Base-by-base conservation (phyloP, 139 green algal species). In the Picocystis salinarum region DNA sequence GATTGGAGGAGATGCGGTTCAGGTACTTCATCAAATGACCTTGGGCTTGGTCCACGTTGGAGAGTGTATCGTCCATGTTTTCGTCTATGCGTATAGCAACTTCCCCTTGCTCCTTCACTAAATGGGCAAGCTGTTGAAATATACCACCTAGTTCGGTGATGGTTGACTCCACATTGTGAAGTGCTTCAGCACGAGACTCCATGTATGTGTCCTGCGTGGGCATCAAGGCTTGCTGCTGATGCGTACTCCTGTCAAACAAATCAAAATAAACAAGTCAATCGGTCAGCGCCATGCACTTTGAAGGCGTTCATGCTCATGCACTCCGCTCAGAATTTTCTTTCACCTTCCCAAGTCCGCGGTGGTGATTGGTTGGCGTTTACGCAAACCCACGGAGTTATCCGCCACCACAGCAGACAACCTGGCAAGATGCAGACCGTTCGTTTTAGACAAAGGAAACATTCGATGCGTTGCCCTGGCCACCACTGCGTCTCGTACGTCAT, bases 101-200 rank as follows among this genome's bases (percentile, higher is more conserved):
- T 63, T 95, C 85, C 9, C 85, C 85, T 50, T 92, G 82, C 45
- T 81, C 58, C 34, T 28, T 28, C 39, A 94, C 87, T 75, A 98
- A 87, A 29, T 86, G 75, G 3, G 81, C 76, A 29, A 98, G 74
- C 68, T 98, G 79, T 40, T 82, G 77, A 66, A 98, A 98, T 30
- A 98, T 98, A 49, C 50, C 70, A n/a, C 88, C 82, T 30, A 98
- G 73, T 66, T 98, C 88, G 25, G 80, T 65, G 28, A 98, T 96
- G 4, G 88, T 96, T 31, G 62, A 63, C 62, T 98, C 86, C 40
- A 96, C 86, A 45, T 89, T 85, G 18, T 82, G 78, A 58, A 96
- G 54, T 19, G 85, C 85, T 48, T 85, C 77, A 0, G 72, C 62
- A 6, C 78, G 45, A 29, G 52, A 63, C 27, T 28, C 42, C 26